Conservation (phyloP, 2,329 filamentous ascomycete genomes). For the Alternaria burnsii region DNA sequence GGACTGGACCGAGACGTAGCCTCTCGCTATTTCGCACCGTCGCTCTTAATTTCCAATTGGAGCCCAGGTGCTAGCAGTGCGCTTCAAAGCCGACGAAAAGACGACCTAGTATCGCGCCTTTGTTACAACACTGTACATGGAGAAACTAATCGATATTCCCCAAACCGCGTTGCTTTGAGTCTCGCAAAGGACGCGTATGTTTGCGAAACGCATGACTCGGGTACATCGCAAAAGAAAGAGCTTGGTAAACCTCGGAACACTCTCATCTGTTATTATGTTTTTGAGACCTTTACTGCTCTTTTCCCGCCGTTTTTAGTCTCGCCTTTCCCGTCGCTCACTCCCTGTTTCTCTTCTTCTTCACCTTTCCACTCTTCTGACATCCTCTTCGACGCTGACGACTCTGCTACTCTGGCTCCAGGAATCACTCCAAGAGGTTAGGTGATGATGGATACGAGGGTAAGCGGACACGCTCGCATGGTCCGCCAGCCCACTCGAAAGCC, state of each 20-base stretch:
- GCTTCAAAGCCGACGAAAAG: neutral
- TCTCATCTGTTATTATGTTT: neutral
- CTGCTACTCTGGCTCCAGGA: neutral
- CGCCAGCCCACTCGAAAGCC: neutral
- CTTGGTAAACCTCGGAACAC: neutral
- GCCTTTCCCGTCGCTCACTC: too few species aligned
- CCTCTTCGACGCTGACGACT: too few species aligned
- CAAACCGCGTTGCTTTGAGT: neutral
- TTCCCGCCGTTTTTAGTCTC: too few species aligned
- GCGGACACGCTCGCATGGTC: neutral
- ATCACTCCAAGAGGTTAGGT: neutral
- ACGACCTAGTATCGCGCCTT: neutral
- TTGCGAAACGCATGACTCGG: neutral
- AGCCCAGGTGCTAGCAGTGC: neutral
- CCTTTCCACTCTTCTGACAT: too few species aligned
- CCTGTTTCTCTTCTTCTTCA: too few species aligned
- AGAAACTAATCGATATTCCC: neutral
- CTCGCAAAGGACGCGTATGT: neutral
- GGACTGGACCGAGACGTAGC: conserved; percentile 1
- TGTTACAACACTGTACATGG: neutral
- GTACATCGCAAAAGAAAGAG: neutral
- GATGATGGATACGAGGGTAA: neutral
- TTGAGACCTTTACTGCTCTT: too few species aligned
- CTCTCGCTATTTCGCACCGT: neutral
- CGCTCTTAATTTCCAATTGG: neutral